phyloP scores from a whole-genome alignment of 495 filamentous ascomycete genomes.

The Astrothelium subdiscretum region DNA sequence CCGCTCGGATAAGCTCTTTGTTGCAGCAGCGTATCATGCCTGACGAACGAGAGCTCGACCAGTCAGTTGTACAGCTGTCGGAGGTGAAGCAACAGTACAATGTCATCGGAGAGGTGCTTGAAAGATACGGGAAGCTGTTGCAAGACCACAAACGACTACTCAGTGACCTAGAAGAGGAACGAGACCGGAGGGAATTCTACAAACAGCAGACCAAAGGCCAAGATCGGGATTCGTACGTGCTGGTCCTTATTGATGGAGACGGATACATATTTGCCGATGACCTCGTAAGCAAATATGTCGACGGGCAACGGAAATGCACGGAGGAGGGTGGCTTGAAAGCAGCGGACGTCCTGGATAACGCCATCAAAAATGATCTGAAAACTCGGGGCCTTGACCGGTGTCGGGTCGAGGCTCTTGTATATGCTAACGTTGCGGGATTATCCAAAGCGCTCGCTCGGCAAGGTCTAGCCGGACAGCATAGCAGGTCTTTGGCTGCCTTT shows the following conservation, averaged over 20 bases:
- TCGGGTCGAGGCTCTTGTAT: slow-evolving; percentile 50
- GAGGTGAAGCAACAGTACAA: slow-evolving; percentile 10
- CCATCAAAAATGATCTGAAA: slow-evolving; percentile 37
- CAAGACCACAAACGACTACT: slow-evolving; percentile 41
- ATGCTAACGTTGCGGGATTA: slow-evolving; percentile 45
- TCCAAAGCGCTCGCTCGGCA: slow-evolving; percentile 39
- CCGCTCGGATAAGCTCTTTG: not conserved
- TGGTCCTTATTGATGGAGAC: slow-evolving; percentile 52
- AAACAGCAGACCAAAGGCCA: slow-evolving; percentile 41
- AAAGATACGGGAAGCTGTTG: slow-evolving; percentile 28
- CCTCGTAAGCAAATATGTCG: slow-evolving; percentile 35
- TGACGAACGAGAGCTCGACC: slow-evolving; percentile 8
- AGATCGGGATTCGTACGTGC: slow-evolving; percentile 47
- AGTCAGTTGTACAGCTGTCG: slow-evolving; percentile 8
- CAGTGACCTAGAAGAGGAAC: slow-evolving; percentile 47
- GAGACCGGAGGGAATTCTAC: slow-evolving; percentile 41
- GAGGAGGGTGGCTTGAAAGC: slow-evolving; percentile 45
- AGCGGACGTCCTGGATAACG: slow-evolving; percentile 40
- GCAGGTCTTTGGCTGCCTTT: slow-evolving; percentile 39
- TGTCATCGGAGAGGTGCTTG: slow-evolving; percentile 10
- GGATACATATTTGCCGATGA: slow-evolving; percentile 51
- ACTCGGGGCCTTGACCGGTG: slow-evolving; percentile 33
- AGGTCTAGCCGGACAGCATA: slow-evolving; percentile 38
- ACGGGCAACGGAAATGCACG: not conserved
- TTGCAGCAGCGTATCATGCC: not conserved